Conservation (phyloP, 2,329 filamentous ascomycete genomes). For the Phoma sp. region DNA sequence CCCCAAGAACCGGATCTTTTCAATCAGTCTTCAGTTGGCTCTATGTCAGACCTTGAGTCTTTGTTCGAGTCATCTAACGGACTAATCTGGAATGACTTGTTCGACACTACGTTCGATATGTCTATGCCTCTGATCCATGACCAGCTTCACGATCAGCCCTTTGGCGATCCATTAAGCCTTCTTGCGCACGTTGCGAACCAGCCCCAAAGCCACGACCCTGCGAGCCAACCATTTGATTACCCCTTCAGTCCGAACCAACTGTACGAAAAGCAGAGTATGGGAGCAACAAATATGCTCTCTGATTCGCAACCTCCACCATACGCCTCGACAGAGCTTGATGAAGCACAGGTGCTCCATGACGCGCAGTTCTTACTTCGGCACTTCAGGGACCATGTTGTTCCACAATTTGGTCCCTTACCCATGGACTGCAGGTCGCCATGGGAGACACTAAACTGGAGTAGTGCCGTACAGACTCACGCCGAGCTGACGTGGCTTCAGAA, state of each 20-base stretch:
- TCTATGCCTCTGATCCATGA: conserved; percentile 13
- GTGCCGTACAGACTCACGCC: conserved; percentile 21
- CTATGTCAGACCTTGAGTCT: conserved; percentile 19
- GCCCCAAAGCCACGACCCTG: conserved; percentile 1
- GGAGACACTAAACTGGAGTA: conserved; percentile 23
- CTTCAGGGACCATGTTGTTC: conserved; percentile 20
- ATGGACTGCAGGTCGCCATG: conserved; percentile 25
- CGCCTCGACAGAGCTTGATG: conserved; percentile 9
- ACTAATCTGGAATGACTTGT: conserved; percentile 21
- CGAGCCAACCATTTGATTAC: background rate
- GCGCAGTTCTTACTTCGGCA: conserved; percentile 22
- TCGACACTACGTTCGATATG: conserved; percentile 19
- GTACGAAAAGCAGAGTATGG: background rate
- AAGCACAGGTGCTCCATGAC: conserved; percentile 15
- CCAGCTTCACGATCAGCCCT: conserved; percentile 6
- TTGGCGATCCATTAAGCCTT: conserved; percentile 10
- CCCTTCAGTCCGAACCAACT: background rate
- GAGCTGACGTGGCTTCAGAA: conserved; percentile 22
- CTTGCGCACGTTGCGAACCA: conserved; percentile 17
- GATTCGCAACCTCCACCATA: conserved; percentile 15
- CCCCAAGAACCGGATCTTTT: conserved; percentile 6
- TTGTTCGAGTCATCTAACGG: conserved; percentile 17
- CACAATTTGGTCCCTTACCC: conserved; percentile 23
- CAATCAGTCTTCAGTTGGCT: conserved; percentile 12
- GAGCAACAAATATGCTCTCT: background rate